Evolutionary conservation across 768 basidiomycete species (phyloP).

Genomic region (Boletus edulis): DNA sequence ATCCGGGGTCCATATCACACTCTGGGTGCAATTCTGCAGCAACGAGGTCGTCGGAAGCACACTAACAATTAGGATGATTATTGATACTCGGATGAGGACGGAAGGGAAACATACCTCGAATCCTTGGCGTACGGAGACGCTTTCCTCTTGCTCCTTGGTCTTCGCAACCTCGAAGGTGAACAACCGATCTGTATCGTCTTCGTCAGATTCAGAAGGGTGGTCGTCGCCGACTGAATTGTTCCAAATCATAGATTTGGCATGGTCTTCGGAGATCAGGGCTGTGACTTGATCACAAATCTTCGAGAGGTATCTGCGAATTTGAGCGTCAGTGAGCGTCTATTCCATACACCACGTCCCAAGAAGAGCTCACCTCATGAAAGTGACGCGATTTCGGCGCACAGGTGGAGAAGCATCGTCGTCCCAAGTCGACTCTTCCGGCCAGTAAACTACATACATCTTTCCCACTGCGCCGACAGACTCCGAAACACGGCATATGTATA

Average conservation of each 20-base stretch:
- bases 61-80: background rate
- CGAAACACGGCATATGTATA: constrained; percentile 41
- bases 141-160: constrained; percentile 56
- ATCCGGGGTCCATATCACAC: constrained; percentile 14
- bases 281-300: constrained; percentile 56
- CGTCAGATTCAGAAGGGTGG: constrained; percentile 25
- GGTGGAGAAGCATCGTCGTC: constrained; percentile 46
- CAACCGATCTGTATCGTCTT: constrained; percentile 47
- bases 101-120: constrained; percentile 37
- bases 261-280: constrained; percentile 47
- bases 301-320: constrained; percentile 47
- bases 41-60: constrained; percentile 18
- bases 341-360: background rate
- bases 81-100: background rate
- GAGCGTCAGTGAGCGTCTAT: background rate
- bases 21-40: constrained; percentile 19
- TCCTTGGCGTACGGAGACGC: constrained; percentile 41
- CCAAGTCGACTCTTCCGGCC: constrained; percentile 64
- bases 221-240: constrained; percentile 30
- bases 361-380: constrained; percentile 53
- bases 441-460: constrained; percentile 51
- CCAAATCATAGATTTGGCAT: constrained; percentile 47
- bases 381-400: constrained; percentile 49
- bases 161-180: constrained; percentile 58
- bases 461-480: constrained; percentile 6